Base-by-base conservation (phyloP, 805 yeast species). In the Monosporozyma aerobia region DNA sequence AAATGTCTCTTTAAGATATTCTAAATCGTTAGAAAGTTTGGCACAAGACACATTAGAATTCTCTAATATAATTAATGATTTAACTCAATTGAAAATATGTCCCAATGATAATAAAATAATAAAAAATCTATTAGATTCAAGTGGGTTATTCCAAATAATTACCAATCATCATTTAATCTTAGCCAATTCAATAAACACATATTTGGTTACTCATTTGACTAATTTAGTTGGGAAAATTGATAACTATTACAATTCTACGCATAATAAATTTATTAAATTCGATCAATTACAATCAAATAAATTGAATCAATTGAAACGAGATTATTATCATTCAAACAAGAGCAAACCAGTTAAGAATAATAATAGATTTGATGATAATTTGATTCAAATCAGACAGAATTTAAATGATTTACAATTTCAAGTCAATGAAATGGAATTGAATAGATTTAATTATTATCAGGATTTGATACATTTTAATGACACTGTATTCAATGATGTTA, bases 81-180 rank as follows among this genome's bases (percentile, higher is more conserved):
- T 81, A 54, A 82, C 89, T 0, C 71, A 77, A 50, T 74, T 81
- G 56, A 81, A 81, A 62, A 88, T 88, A 13, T 77, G 83, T 19
- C 82, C 80, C 14, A 67, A 68, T 25, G 73, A 57, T 14, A 43
- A 43, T 43, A 23, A 23, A 23, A 62, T 80, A 1, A 77, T 83
- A 2, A 85, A 84, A 57, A 88, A 88, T 8, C 65, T 88, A 14
- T 69, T 81, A 58, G 77, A 81, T 48, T 86, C 90, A 2, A 83
- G 89, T 44, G 95, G 96, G 0, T 70, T 89, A 51, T 90, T 87
- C 59, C 82, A 79, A 61, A 73, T 89, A 44, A 77, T 87, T 19
- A 82, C 92, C 0, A 87, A 87, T 63, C 94, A 87, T 63, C 85
- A 85, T 55, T 83, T 82, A 55, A 79, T 89, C 13, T 72, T 89